These are phyloP conservation scores for Schizochytrium sp. DNA, from an alignment of 108 stramenopile species.

Conservation along the genomic window DNA sequence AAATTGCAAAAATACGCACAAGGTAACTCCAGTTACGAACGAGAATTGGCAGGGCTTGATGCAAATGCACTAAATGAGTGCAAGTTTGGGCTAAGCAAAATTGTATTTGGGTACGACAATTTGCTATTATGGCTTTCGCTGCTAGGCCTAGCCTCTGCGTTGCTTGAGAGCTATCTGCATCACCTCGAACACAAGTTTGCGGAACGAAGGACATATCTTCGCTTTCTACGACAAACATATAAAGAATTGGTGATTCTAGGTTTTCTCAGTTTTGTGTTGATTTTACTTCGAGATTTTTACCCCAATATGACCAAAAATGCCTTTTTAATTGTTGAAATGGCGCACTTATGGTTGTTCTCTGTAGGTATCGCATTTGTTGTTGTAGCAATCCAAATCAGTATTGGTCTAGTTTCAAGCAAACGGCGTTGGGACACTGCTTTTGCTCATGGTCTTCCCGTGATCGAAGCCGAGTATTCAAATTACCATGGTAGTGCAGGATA, in stretches of 20 bases:
- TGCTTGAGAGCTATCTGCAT: neutral
- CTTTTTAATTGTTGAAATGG: slow-evolving; percentile 7
- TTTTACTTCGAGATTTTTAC: slow-evolving; percentile 11
- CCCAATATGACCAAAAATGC: slow-evolving; percentile 31
- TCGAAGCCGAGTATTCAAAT: neutral
- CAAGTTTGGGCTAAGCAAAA: neutral
- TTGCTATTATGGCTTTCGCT: slow-evolving; percentile 24
- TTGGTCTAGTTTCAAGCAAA: neutral
- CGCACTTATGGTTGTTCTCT: slow-evolving; percentile 10
- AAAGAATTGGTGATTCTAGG: slow-evolving; percentile 22
- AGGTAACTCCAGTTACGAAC: neutral
- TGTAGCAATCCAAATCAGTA: neutral
- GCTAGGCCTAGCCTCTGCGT: neutral
- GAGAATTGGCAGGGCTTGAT: neutral
- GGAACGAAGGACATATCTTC: neutral
- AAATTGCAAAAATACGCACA: too few species aligned
- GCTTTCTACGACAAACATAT: slow-evolving; percentile 9
- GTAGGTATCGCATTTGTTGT: slow-evolving; percentile 9
- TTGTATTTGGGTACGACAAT: neutral
- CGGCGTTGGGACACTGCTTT: slow-evolving; percentile 16
- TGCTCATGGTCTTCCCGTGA: slow-evolving; percentile 8
- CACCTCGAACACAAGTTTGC: neutral
- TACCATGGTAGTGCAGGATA: neutral
- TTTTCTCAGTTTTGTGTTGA: slow-evolving; percentile 9
- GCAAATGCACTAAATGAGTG: neutral